These are phyloP conservation scores for Euphorbia celastroides DNA, from an alignment of 441 rosid genomes.

Conservation along the genomic window DNA sequence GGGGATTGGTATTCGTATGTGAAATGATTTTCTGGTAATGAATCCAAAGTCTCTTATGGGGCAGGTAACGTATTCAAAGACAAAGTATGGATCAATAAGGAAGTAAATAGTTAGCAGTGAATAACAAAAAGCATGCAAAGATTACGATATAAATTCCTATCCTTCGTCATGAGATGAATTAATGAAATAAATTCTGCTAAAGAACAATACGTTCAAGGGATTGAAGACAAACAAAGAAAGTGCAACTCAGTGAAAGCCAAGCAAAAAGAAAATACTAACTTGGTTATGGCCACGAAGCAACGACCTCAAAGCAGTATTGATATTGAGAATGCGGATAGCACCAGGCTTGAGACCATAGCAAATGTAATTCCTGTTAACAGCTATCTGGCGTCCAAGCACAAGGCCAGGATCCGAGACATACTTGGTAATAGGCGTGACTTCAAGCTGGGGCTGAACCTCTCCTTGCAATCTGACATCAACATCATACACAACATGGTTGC, in stretches of 20 bases:
- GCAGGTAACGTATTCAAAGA: background rate
- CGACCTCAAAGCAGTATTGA: constrained; percentile 75
- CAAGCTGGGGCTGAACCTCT: constrained; percentile 72
- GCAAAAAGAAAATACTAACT: constrained; percentile 31
- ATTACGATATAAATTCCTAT: background rate
- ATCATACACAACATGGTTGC: constrained; percentile 46
- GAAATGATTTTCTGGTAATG: background rate
- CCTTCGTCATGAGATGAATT: constrained; percentile 2
- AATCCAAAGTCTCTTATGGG: background rate
- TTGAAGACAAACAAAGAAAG: background rate
- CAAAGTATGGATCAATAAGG: background rate
- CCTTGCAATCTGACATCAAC: constrained; percentile 50
- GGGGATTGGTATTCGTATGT: background rate
- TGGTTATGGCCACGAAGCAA: constrained; percentile 79
- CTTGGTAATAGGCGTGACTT: constrained; percentile 78
- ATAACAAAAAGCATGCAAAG: background rate
- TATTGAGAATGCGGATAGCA: constrained; percentile 75
- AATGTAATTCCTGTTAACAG: constrained; percentile 69
- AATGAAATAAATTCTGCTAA: background rate
- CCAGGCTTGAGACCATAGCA: constrained; percentile 92
- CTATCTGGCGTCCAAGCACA: constrained; percentile 76
- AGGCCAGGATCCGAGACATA: constrained; percentile 79
- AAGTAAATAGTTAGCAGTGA: background rate
- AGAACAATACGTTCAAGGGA: background rate
- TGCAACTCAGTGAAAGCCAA: background rate